These are phyloP conservation scores for Naganishia albida DNA, from an alignment of 1,284 basidiomycete genomes.

Conservation along the genomic window DNA sequence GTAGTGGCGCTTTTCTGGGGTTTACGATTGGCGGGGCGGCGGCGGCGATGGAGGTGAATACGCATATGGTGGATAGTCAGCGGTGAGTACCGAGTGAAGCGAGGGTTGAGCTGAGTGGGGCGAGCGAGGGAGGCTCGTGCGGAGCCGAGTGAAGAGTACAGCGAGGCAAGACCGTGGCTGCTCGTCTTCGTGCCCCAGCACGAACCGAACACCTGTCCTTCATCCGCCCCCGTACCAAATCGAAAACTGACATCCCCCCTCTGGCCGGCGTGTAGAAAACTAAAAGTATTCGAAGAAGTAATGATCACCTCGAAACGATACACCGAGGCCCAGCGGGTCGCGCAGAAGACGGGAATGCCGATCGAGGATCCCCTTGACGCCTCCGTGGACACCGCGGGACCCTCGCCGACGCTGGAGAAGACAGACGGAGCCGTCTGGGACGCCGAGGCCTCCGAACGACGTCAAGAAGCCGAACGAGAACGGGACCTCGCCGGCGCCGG, in stretches of 20 bases:
- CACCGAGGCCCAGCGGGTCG: conserved; percentile 30
- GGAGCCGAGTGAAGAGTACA: no score
- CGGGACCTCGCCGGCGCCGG: neutral
- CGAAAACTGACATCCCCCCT: no score
- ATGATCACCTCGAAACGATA: conserved; percentile 38
- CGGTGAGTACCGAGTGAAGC: conserved; percentile 42
- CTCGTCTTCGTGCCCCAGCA: neutral
- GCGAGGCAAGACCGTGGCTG: no score
- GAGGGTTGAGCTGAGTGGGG: no score
- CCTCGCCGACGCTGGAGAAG: neutral
- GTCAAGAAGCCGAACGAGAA: conserved; percentile 22
- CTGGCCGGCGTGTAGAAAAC: conserved; percentile 38
- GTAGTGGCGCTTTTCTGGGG: conserved; percentile 41
- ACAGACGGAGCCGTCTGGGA: conserved; percentile 14
- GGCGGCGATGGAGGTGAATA: conserved; percentile 41
- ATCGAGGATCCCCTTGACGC: no score
- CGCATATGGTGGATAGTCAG: conserved; percentile 43
- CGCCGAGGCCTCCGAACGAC: conserved; percentile 19
- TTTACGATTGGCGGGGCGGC: conserved; percentile 43
- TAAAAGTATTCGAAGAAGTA: conserved; percentile 44
- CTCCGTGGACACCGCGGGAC: no score
- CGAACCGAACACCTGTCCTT: no score
- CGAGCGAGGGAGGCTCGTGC: no score
- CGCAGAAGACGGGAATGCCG: no score
- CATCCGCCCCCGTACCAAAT: no score